Evolutionary conservation across 805 yeast species (phyloP), one percentile per base, ranked within the genome.

Genomic region (Candida ponderosae): DNA sequence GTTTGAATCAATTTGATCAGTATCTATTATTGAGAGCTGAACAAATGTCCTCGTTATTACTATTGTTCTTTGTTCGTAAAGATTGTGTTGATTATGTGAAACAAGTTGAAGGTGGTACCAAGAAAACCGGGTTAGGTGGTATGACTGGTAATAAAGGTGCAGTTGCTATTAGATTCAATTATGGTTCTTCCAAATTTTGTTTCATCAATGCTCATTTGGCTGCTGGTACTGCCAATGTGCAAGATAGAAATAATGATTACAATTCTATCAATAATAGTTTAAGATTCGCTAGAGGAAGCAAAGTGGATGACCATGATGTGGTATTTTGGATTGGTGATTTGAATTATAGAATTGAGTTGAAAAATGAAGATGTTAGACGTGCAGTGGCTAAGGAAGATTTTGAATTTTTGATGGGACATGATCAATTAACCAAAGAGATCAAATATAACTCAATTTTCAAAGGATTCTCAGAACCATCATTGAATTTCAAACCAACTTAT

Each of bases 91-190:
- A 61, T 17, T 53, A 67, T 37, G 78, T 93, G 4, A 83, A 85
- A 13, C 81, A 82, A 51, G 96, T 93, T 5, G 89, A 88, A 47
- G 97, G 97, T n/a, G 74, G 89, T n/a, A 74, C 84, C 11, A 90
- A 89, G 51, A 90, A 90, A 59, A 90, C 97, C 0, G 98, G 97
- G 0, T 65, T 93, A 38, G 96, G 97, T 29, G 98, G 98, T 32
- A 90, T 93, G 64, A 77, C 97, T 0, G 98, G 97, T 15, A 90
- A 93, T 57, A 90, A 90, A 58, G 98, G 98, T 32, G 96, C 94
- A 4, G 94, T 89, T 42, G 96, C 95, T 0, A 86, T 93, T 14
- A 71, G 96, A 42, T 84, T 90, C 60, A 76, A 81, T 35, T 86
- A 73, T 57, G 93, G 93, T 1, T 72, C 78, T 24, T 81, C 96